Evolutionary conservation across 2,329 filamentous ascomycete genomes (phyloP), one percentile per base, ranked within the genome.

Genomic region (Bipolaris oryzae): DNA sequence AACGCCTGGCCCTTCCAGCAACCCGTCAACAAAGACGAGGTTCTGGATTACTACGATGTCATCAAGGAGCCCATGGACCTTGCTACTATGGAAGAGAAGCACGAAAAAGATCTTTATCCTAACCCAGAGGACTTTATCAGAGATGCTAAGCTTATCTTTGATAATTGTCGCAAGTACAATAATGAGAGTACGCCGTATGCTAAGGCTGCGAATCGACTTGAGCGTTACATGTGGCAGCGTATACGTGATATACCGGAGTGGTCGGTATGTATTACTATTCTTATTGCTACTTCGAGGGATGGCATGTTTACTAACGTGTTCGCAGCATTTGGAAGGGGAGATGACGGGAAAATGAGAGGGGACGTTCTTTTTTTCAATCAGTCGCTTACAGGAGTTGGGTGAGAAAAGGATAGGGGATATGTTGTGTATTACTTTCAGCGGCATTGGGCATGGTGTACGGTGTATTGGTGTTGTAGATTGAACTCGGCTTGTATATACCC

Each of bases 31-130:
- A 88, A 89, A 64, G 95, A 99, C 69, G 95, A 98, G 65, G 95
- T 99, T 0, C 88, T 92, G n/a, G 95, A 99, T 76, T 99, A 99
- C 79, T 98, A 98, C 80, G 92, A 96, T 57, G 93, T 98, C 59
- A 99, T 99, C 81, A 93, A 93, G 73, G 90, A 96, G 75, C 95
- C 95, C 34, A 99, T 99, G 95, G 95, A 97, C 73, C 82, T 97
- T 45, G 89, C 86, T 45, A 97, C 93, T 18, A 98, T 99, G 94
- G 95, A 98, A 77, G 87, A 87, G 66, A 96, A 96, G 77, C 89
- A 97, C 62, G 93, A 98, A 72, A 91, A 92, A 37, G 95, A 98
- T 77, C 86, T 94, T 71, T 99, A 99, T 73, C 85, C 87, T 15
- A 92, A 87, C 0, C 94, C 95, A 0, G 92, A 98, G 72, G 95